Conservation (phyloP, 192 early-diverging fungal genomes). For the Backusella liffmaniae region DNA sequence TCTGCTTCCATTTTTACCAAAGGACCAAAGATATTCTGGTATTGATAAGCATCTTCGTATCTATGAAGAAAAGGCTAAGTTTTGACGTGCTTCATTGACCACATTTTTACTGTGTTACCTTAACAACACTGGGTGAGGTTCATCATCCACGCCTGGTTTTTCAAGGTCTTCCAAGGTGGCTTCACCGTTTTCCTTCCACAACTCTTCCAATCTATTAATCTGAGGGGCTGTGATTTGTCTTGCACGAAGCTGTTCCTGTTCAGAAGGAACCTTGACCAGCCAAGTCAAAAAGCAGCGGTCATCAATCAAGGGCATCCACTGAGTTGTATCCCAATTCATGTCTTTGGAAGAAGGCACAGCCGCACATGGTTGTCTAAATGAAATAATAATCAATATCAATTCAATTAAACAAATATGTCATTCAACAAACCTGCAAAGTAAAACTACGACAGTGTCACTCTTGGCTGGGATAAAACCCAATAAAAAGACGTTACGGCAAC, state of each 20-base stretch:
- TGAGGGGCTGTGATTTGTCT: conserved; percentile 80
- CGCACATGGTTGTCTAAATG: conserved; percentile 82
- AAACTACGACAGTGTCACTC: conserved; percentile 94
- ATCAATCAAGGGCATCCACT: conserved; percentile 96
- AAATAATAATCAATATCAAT: background rate
- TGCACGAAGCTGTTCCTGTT: conserved; percentile 80
- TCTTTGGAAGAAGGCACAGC: conserved; percentile 88
- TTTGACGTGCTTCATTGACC: background rate
- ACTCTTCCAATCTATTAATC: conserved; percentile 84
- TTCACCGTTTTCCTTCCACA: conserved; percentile 79
- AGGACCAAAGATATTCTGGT: conserved; percentile 94
- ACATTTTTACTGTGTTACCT: conserved; percentile 38
- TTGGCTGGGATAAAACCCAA: conserved; percentile 99
- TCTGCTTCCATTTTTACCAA: conserved; percentile 87
- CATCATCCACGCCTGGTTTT: conserved; percentile 79
- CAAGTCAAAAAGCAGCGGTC: conserved; percentile 93
- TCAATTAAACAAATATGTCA: background rate
- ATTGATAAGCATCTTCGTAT: conserved; percentile 97
- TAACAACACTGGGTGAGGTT: conserved; percentile 80
- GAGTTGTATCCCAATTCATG: conserved; percentile 93
- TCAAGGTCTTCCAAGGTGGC: conserved; percentile 82
- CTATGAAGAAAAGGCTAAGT: conserved; percentile 26
- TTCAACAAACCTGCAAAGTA: conserved; percentile 79
- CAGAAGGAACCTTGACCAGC: conserved; percentile 89
- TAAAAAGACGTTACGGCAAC: conserved; percentile 90